A percentile compares a stretch with the other conserved stretches of the same genome.
Conservation (phyloP, 331 rosid genomes). For the Pyrus hybrid region DNA sequence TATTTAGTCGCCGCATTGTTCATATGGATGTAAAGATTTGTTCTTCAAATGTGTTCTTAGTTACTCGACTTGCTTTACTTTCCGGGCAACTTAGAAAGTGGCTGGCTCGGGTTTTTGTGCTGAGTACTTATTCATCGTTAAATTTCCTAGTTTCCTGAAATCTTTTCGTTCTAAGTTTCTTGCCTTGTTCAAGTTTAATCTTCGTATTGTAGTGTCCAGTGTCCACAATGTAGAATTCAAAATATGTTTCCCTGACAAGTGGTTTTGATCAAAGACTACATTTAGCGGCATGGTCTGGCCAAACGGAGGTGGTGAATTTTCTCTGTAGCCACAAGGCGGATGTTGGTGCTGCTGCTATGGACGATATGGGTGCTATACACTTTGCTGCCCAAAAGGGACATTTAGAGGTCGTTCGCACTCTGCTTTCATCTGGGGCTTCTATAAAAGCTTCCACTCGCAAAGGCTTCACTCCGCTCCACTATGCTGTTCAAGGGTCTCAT, state of each 20-base stretch:
- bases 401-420: constrained; percentile 50
- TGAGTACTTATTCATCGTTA: not conserved
- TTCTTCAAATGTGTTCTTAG: not conserved
- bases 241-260: constrained; percentile 54
- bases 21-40: not conserved
- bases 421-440: constrained; percentile 59
- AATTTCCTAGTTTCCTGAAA: not conserved
- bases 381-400: constrained; percentile 95
- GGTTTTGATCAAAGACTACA: constrained; percentile 53
- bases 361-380: constrained; percentile 93
- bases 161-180: not conserved
- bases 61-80: not conserved
- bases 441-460: constrained; percentile 66
- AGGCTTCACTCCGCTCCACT: constrained; percentile 75
- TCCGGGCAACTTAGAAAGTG: not conserved
- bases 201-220: not conserved
- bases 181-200: not conserved
- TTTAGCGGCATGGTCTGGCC: constrained; percentile 94
- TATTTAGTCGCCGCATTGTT: not conserved
- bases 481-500: constrained; percentile 78
- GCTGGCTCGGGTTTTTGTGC: not conserved
- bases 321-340: constrained; percentile 88
- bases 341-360: constrained; percentile 92
- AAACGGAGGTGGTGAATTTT: constrained; percentile 51
- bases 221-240: not conserved